Base-by-base conservation (phyloP, 2,329 filamentous ascomycete species). In the Lachnellula arida region DNA sequence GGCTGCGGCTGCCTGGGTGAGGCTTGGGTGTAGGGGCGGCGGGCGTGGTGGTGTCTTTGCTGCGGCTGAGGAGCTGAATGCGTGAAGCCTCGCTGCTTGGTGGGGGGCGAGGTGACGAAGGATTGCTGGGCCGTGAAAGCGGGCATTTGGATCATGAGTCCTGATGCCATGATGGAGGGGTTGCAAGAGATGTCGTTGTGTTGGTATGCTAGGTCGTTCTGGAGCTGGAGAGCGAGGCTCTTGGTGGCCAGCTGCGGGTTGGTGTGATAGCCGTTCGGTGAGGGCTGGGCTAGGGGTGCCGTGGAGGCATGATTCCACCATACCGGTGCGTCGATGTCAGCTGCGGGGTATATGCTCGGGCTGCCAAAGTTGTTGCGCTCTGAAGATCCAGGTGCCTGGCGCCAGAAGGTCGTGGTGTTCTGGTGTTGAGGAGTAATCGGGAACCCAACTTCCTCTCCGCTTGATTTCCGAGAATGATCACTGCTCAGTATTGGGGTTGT, bases 141-240 rank as follows among this genome's bases (percentile, higher is more conserved):
- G 6, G 67, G 62, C 59, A 68, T 68, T 49, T 67, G 67, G 44
- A 68, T 68, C 63, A 65, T 66, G 23, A 70, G 60, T 19, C 68
- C 65, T 5, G 55, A 58, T 17, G 55, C 35, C 53, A 64, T 59
- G 15, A 51, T 56, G 43, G 61, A 56, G 22, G 57, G 48, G 12
- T 54, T 55, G 43, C 55, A 58, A n/a, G 54, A 49, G 6, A 60
- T 46, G 17, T 61, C 58, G 37, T 64, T 64, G 40, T 51, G 54
- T 19, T 54, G 49, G 52, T 64, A 66, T 51, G 63, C 55, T 2
- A 67, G 46, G 43, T 63, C 61, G 44, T 67, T 67, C 42, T 68
- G 66, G 8, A 69, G 53, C 55, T 70, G 67, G 35, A 60, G 60
- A 12, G 65, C 62, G 17, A 69, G 61, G 28, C 55, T 62, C 46